Evolutionary conservation across 805 yeast genomes (phyloP).

Genomic region (Teunomyces kruisii): DNA sequence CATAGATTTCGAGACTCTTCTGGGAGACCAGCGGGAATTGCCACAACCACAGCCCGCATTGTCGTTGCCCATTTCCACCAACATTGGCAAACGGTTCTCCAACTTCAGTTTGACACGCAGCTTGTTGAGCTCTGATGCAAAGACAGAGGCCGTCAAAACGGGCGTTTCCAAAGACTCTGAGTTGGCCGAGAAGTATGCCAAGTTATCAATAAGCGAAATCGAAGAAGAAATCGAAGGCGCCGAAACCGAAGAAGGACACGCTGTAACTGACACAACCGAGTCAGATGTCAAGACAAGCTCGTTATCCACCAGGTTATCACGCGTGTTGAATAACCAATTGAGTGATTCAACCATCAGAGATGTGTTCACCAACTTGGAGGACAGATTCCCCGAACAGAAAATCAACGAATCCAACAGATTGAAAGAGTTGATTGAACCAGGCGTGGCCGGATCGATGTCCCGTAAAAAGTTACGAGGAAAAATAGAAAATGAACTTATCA

Average conservation of each 20-base stretch:
- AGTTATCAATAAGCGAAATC: slow-evolving; percentile 41
- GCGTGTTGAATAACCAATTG: slow-evolving; percentile 48
- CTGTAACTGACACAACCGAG: neutral
- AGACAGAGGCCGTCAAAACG: slow-evolving; percentile 7
- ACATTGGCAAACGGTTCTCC: slow-evolving; percentile 34
- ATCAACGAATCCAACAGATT: slow-evolving; percentile 13
- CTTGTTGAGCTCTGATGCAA: slow-evolving; percentile 25
- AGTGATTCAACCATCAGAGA: slow-evolving; percentile 35
- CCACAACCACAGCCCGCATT: slow-evolving; percentile 47
- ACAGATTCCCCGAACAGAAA: slow-evolving; percentile 25
- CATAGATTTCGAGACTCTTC: slow-evolving; percentile 38
- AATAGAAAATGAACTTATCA: slow-evolving; percentile 59
- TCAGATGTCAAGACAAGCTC: slow-evolving; percentile 5
- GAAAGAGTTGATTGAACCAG: slow-evolving; percentile 44
- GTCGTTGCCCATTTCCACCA: slow-evolving; percentile 38
- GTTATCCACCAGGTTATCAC: slow-evolving; percentile 45
- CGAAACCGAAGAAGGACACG: neutral
- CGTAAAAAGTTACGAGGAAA: slow-evolving; percentile 61
- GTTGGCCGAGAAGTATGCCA: slow-evolving; percentile 50
- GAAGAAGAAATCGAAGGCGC: slow-evolving; percentile 10
- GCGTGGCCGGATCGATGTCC: slow-evolving; percentile 55
- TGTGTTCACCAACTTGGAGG: slow-evolving; percentile 30
- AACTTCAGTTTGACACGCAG: slow-evolving; percentile 31
- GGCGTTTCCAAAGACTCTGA: slow-evolving; percentile 11
- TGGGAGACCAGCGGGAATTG: slow-evolving; percentile 20